Evolutionary conservation across 331 rosid species (phyloP).

Genomic region (Rosa hybrid): DNA sequence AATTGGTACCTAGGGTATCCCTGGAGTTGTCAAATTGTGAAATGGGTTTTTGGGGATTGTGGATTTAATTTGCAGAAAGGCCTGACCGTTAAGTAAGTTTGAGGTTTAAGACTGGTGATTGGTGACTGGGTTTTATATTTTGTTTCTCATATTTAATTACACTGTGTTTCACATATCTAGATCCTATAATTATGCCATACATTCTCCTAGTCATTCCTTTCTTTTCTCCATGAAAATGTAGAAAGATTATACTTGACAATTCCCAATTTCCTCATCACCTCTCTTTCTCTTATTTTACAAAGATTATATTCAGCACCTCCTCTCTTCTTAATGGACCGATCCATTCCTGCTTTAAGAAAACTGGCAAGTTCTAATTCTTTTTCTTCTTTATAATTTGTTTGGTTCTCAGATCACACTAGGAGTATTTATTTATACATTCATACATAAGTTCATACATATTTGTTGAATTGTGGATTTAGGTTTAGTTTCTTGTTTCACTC

Average conservation of each 20-base stretch:
- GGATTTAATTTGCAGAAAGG: not conserved
- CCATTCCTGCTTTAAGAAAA: not conserved
- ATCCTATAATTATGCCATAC: slow-evolving; percentile 3
- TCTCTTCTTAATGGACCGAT: not conserved
- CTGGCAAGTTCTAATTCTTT: not conserved
- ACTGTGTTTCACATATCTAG: not conserved
- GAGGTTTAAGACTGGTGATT: not conserved
- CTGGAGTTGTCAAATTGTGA: not conserved
- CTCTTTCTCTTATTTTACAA: not conserved
- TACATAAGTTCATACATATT: not conserved
- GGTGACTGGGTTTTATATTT: not conserved
- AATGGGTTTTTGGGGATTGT: not conserved
- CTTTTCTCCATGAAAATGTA: not conserved
- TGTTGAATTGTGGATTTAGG: not conserved
- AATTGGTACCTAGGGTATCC: not conserved
- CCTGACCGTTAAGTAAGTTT: not conserved
- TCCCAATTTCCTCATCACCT: not conserved
- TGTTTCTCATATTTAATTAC: not conserved
- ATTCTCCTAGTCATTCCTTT: not conserved
- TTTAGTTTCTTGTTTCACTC: not conserved
- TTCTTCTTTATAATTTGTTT: not conserved
- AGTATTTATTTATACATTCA: not conserved
- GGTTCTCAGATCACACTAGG: not conserved
- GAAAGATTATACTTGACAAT: not conserved
- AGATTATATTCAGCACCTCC: not conserved